Conservation (phyloP, 129 eudicot species). For the Ambrosia trifida region DNA sequence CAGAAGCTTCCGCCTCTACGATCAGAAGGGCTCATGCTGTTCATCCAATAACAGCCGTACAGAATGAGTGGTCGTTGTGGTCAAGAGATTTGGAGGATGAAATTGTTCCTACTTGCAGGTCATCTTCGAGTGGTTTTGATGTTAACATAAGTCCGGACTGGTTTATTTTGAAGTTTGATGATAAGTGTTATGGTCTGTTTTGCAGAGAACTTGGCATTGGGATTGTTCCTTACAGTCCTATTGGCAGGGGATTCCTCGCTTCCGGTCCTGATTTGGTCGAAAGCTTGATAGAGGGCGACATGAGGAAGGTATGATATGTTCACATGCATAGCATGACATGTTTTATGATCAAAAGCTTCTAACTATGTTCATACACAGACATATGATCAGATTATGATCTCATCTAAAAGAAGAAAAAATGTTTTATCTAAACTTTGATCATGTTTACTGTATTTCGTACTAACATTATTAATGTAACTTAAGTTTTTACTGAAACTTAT, state of each 20-base stretch:
- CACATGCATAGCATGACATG: not conserved
- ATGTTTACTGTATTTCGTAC: too few relatives aligned
- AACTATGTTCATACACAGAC: not conserved
- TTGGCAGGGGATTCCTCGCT: constrained; percentile 56
- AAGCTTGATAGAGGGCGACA: constrained; percentile 39
- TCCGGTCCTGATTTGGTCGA: constrained; percentile 44
- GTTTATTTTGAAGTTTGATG: constrained; percentile 4
- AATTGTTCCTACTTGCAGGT: constrained; percentile 68
- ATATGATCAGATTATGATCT: not conserved
- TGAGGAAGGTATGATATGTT: constrained; percentile 49
- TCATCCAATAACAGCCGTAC: constrained; percentile 75
- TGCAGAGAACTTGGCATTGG: constrained; percentile 73
- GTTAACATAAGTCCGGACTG: constrained; percentile 8
- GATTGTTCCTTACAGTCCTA: constrained; percentile 66
- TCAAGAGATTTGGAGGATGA: constrained; percentile 61
- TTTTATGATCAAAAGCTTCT: not conserved
- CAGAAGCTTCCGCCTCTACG: constrained; percentile 71
- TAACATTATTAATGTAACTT: not conserved
- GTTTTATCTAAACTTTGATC: too few relatives aligned
- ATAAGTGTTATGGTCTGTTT: not conserved
- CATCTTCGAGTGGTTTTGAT: not conserved
- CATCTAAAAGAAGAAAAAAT: not conserved
- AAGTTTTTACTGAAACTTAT: not conserved
- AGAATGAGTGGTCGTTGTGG: constrained; percentile 73
- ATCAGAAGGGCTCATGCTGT: constrained; percentile 80